phyloP scores from a whole-genome alignment of 148 eudicot genomes.

The Bassia scoparia region DNA sequence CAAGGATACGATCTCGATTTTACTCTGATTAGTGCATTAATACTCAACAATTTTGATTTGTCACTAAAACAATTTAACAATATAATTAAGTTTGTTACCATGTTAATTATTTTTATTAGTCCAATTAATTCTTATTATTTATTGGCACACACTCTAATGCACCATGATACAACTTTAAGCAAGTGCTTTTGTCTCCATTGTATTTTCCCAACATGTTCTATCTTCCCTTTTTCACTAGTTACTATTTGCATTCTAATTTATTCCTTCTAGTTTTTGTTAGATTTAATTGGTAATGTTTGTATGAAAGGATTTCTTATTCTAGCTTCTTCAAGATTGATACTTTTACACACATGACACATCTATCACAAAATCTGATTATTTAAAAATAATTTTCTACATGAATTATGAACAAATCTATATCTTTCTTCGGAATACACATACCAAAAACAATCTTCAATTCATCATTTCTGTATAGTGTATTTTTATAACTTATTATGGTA shows the following conservation, averaged over 20 bases:
- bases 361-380: no score
- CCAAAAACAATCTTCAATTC: no score
- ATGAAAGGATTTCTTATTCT: no score
- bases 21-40: slow-evolving; percentile 15
- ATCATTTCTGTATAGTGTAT: no score
- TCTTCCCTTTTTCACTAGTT: background rate
- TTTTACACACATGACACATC: no score
- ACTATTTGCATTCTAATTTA: no score
- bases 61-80: no score
- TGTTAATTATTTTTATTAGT: background rate
- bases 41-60: slow-evolving; percentile 1
- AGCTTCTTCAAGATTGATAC: no score
- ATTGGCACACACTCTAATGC: slow-evolving; percentile 3
- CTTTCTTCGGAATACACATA: no score
- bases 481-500: no score
- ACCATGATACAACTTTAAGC: background rate
- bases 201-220: background rate
- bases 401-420: background rate
- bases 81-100: background rate
- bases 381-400: background rate
- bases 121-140: background rate
- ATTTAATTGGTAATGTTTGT: no score
- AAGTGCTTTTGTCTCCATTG: slow-evolving; percentile 2
- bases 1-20: slow-evolving; percentile 7
- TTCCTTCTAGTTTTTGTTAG: no score